These are phyloP conservation scores for Alternaria gaisen DNA, from an alignment of 2,329 filamentous ascomycete species.

Conservation along the genomic window DNA sequence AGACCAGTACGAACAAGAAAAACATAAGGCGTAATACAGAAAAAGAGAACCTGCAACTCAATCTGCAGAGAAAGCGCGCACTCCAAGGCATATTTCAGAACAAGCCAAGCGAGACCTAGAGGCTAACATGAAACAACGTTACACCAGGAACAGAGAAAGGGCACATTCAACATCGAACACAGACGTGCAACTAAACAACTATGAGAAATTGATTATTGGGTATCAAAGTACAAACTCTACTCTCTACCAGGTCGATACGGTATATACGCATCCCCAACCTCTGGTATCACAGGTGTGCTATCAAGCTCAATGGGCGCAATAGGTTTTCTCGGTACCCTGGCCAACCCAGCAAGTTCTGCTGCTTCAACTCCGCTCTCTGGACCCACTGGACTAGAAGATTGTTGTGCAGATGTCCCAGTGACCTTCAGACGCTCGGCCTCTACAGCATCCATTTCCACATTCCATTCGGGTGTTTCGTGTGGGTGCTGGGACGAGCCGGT, in stretches of 20 bases:
- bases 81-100: too few species aligned
- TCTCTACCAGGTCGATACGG: constrained; percentile 17
- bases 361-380: neutral
- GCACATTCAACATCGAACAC: too few species aligned
- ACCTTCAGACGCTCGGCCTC: constrained; percentile 22
- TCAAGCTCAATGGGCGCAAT: constrained; percentile 33
- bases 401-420: neutral
- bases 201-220: neutral
- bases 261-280: constrained; percentile 27
- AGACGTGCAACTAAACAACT: too few species aligned
- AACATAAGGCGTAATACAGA: too few species aligned
- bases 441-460: constrained; percentile 31
- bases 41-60: too few species aligned
- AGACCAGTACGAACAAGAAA: too few species aligned
- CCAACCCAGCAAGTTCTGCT: constrained; percentile 25
- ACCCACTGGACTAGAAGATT: neutral
- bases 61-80: too few species aligned
- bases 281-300: constrained; percentile 15
- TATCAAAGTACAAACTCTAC: neutral
- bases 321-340: constrained; percentile 26
- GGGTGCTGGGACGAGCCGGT: neutral
- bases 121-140: too few species aligned
- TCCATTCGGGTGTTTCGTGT: constrained; percentile 35
- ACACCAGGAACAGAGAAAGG: too few species aligned
- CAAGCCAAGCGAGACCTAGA: too few species aligned